Base-by-base conservation (phyloP, 1,284 basidiomycete genomes). In the Chalciporus sp. region DNA sequence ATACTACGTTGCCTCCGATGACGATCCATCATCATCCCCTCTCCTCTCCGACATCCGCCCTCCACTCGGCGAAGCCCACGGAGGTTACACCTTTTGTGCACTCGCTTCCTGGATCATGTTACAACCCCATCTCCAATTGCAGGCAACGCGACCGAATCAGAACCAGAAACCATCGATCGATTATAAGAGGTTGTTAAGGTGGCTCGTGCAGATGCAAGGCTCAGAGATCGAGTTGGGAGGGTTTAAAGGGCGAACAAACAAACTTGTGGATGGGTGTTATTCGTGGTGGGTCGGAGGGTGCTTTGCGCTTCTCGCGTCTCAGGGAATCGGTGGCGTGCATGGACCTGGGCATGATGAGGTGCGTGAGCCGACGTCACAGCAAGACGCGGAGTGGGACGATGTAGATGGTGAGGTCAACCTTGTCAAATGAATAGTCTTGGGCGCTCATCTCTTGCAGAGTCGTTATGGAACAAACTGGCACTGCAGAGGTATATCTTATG, bases 211-310 rank as follows among this genome's bases (percentile, higher is more conserved):
- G 46, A 90, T 97, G 86, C 97, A 99, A 69, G 95, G 94, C 0
- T 72, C 65, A 0, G 85, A 87, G 26, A 80, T 83, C 26, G 96
- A 99, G 66, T 80, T 94, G 3, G 95, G 95, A 3, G 97, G 96
- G 0, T 98, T 99, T 74, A 83, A 84, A 44, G 97, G 97, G 0
- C 79, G 97, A 42, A 94, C 93, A 55, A 99, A 99, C 72, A 99
- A 99, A 73, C 83, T 99, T 12, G 96, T 99, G 0, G 97, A 99
- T 66, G 97, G 96, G 3, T 99, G 97, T 73, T 99, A 99, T 72
- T 88, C 92, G 29, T 99, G 97, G 97, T 99, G 95, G 91, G 92
- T 95, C 27, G 96, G 92, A 2, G 95, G 95, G 0, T 82, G 90
- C n/a, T 92, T 97, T 67, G 80, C 84, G 0, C 74, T 98, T 10